Percentiles rank a stretch among this genome's conserved stretches.
phyloP scores from a whole-genome alignment of 306 rosid species.

The Hippophae tibetana region DNA sequence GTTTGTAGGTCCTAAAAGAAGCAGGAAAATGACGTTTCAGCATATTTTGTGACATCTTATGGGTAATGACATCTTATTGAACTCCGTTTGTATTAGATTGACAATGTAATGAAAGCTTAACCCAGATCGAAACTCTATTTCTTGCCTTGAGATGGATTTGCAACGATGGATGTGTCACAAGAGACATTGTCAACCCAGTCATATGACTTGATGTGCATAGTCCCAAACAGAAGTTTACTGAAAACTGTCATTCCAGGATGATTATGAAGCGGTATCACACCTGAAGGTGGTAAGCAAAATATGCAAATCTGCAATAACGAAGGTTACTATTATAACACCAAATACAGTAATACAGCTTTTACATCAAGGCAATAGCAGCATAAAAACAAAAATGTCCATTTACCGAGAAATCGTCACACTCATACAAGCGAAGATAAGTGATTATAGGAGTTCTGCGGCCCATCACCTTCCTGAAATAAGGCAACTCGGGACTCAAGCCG shows the following conservation, averaged over 20 bases:
- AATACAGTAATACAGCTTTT: neutral
- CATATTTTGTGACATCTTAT: too few species aligned
- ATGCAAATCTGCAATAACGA: conserved; percentile 63
- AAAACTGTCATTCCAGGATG: conserved; percentile 99
- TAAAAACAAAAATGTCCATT: neutral
- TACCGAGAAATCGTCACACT: conserved; percentile 74
- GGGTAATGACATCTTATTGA: neutral
- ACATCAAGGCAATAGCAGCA: neutral
- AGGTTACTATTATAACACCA: neutral
- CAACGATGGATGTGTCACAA: conserved; percentile 20
- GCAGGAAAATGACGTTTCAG: too few species aligned
- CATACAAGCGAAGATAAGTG: conserved; percentile 64
- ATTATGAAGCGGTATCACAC: conserved; percentile 87
- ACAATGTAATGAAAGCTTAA: neutral
- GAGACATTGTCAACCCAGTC: conserved; percentile 69
- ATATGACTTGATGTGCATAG: conserved; percentile 89
- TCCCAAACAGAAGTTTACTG: conserved; percentile 83
- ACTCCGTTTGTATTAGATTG: neutral
- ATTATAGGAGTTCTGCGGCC: conserved; percentile 37
- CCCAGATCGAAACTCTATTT: neutral
- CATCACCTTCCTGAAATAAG: conserved; percentile 33
- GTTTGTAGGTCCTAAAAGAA: too few species aligned
- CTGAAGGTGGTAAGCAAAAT: conserved; percentile 93
- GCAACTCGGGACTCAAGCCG: conserved; percentile 54
- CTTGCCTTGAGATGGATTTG: conserved; percentile 48